Evolutionary conservation across 176 grass and related monocot species (phyloP).

Genomic region (Themeda triandra): DNA sequence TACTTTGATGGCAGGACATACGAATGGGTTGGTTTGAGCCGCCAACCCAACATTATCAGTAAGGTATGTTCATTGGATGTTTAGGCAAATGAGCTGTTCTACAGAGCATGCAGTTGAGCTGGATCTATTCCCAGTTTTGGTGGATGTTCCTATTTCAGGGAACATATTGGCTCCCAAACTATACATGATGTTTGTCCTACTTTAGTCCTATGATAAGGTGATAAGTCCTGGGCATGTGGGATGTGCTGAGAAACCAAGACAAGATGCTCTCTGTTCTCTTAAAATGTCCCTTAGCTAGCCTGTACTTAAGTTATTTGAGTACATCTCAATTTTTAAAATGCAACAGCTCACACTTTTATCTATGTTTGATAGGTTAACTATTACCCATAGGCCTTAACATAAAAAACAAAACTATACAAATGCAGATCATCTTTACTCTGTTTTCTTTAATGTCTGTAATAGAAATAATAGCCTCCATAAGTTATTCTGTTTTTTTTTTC

Average conservation of each 20-base stretch:
- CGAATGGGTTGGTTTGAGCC: slow-evolving; percentile 96
- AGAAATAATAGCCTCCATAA: neutral
- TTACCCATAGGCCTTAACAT: neutral
- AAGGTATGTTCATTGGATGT: slow-evolving; percentile 62
- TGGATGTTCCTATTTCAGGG: slow-evolving; percentile 9
- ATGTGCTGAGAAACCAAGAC: slow-evolving; percentile 14
- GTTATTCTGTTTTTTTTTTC: neutral
- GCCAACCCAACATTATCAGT: slow-evolving; percentile 92
- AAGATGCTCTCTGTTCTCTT: neutral
- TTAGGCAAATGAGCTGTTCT: neutral
- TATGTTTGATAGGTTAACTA: slow-evolving; percentile 11
- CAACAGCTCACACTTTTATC: slow-evolving; percentile 3
- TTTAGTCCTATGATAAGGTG: slow-evolving; percentile 10
- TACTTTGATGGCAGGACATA: slow-evolving; percentile 98
- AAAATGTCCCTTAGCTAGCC: slow-evolving; percentile 10
- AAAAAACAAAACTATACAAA: neutral
- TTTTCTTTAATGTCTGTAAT: slow-evolving; percentile 8
- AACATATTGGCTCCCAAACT: neutral
- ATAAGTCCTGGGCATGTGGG: neutral
- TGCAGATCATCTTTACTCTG: neutral
- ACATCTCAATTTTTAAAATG: neutral
- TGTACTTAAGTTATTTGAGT: neutral
- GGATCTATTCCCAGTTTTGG: neutral
- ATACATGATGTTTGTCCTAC: slow-evolving; percentile 9
- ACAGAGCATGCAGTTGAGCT: neutral